phyloP scores from a whole-genome alignment of 116 monocot genomes.

The Zostera marina region DNA sequence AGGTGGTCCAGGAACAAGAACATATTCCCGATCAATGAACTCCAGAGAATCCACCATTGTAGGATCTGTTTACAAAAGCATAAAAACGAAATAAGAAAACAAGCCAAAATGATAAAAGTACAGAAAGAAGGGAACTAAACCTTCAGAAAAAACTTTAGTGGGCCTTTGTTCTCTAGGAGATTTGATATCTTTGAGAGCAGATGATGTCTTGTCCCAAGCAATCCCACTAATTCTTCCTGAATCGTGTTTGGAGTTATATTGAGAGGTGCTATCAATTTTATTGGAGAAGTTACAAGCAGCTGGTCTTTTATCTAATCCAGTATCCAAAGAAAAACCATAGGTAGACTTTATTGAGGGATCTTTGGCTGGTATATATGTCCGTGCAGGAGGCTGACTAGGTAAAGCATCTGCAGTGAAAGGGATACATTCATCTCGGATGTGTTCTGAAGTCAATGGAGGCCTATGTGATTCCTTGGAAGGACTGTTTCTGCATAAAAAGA shows the following conservation, averaged over 20 bases:
- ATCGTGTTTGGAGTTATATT: constrained; percentile 15
- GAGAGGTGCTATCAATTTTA: constrained; percentile 19
- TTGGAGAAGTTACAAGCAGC: constrained; percentile 14
- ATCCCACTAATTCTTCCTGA: constrained; percentile 10
- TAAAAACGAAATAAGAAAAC: constrained; percentile 1
- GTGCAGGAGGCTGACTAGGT: constrained; percentile 23
- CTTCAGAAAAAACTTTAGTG: constrained; percentile 24
- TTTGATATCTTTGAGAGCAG: constrained; percentile 25
- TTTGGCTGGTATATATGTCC: background rate
- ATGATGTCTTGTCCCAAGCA: constrained; percentile 10
- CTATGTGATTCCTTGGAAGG: constrained; percentile 17
- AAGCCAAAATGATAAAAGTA: constrained; percentile 7
- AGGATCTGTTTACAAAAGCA: constrained; percentile 18
- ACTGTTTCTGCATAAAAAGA: constrained; percentile 7
- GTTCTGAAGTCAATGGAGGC: constrained; percentile 17
- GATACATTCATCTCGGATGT: constrained; percentile 55
- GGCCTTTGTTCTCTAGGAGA: constrained; percentile 7
- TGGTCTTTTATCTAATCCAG: constrained; percentile 22
- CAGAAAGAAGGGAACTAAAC: constrained; percentile 2
- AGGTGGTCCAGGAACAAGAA: constrained; percentile 64
- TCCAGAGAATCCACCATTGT: constrained; percentile 65
- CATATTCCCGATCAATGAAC: constrained; percentile 80
- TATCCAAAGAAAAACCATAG: constrained; percentile 41
- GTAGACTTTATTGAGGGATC: constrained; percentile 22
- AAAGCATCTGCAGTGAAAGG: constrained; percentile 65